Evolutionary conservation across 768 basidiomycete genomes (phyloP).

Genomic region (Sporobolomyces phaffii): DNA sequence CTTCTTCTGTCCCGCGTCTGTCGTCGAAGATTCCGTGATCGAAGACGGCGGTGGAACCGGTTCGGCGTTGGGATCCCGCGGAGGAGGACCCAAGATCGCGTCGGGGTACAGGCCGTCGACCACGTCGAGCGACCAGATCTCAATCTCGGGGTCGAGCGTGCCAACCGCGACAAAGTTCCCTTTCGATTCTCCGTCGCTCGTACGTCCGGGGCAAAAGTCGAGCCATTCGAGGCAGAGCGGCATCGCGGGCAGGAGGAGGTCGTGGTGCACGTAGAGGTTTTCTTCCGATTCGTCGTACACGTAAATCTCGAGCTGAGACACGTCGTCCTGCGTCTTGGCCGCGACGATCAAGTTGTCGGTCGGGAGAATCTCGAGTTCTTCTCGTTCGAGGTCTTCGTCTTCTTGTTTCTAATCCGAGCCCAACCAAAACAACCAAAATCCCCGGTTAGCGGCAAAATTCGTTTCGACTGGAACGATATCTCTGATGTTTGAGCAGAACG

Average conservation of each 20-base stretch:
- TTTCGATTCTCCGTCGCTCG: slow-evolving; percentile 18
- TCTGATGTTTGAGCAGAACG: too few relatives aligned
- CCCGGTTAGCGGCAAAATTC: too few relatives aligned
- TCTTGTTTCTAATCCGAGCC: slow-evolving; percentile 55
- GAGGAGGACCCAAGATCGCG: slow-evolving; percentile 81
- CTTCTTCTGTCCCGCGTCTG: slow-evolving; percentile 48
- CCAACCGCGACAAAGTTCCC: slow-evolving; percentile 89
- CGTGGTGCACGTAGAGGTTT: slow-evolving; percentile 92
- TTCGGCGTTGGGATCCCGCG: slow-evolving; percentile 44
- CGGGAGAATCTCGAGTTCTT: slow-evolving; percentile 80
- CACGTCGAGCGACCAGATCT: slow-evolving; percentile 93
- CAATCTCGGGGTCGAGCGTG: slow-evolving; percentile 93
- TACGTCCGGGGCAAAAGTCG: slow-evolving; percentile 67
- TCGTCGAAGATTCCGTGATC: slow-evolving; percentile 23
- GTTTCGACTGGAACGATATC: too few relatives aligned
- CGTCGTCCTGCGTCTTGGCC: slow-evolving; percentile 93
- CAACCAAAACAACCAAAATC: slow-evolving; percentile 39
- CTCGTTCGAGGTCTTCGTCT: slow-evolving; percentile 67
- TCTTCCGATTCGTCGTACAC: slow-evolving; percentile 79
- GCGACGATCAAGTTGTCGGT: slow-evolving; percentile 86
- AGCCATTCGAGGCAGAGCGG: slow-evolving; percentile 99
- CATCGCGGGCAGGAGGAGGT: slow-evolving; percentile 93
- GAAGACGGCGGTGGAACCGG: slow-evolving; percentile 34
- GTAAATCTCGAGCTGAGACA: slow-evolving; percentile 91
- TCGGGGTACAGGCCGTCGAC: slow-evolving; percentile 92